phyloP scores from a whole-genome alignment of 2,329 filamentous ascomycete genomes.

The Alternaria postmessia region DNA sequence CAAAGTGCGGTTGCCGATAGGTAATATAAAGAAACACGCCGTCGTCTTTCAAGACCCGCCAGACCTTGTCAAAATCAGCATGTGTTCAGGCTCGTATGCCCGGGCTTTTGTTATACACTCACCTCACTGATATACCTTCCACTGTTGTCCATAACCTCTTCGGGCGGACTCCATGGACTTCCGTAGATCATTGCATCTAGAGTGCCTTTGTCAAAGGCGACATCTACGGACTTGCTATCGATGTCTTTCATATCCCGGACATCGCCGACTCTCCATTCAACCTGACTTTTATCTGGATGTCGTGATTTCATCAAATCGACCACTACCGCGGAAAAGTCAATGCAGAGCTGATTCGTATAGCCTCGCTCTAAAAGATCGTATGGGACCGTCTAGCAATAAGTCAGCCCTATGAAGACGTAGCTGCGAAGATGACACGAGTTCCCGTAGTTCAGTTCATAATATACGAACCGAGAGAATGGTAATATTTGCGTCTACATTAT shows the following conservation, averaged over 20 bases:
- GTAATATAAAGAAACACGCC: constrained; percentile 61
- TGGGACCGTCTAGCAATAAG: constrained; percentile 58
- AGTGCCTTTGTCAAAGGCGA: constrained; percentile 67
- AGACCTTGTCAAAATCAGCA: constrained; percentile 45
- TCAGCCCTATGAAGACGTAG: not conserved
- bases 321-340: constrained; percentile 65
- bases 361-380: constrained; percentile 57
- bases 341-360: constrained; percentile 62
- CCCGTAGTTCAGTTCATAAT: not conserved
- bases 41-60: constrained; percentile 58
- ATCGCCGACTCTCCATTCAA: constrained; percentile 62
- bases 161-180: constrained; percentile 62
- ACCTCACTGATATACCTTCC: constrained; percentile 61
- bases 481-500: not conserved
- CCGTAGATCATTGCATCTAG: constrained; percentile 66
- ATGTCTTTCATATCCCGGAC: constrained; percentile 60
- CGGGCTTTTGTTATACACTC: not conserved
- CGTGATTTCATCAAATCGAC: constrained; percentile 61
- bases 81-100: accelerated
- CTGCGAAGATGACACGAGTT: not conserved
- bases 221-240: constrained; percentile 55
- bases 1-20: constrained; percentile 44
- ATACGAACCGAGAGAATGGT: not conserved
- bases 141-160: constrained; percentile 59
- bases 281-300: constrained; percentile 50